Evolutionary conservation across 2,329 filamentous ascomycete species (phyloP), one percentile per base, ranked within the genome.

Genomic region (Bimuria novae-zelandiae): DNA sequence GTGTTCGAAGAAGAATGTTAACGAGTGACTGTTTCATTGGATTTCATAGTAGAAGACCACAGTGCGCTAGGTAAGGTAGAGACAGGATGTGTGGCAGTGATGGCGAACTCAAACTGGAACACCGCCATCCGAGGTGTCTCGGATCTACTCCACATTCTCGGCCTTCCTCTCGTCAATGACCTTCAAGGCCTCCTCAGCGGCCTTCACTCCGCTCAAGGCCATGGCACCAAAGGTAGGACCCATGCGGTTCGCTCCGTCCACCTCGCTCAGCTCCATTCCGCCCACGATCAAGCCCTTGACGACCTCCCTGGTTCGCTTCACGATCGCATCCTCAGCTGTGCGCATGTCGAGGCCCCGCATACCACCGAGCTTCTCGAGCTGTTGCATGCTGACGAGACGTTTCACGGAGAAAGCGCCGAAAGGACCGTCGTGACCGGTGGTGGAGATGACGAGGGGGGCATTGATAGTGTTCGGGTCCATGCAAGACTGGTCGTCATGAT

Each of bases 381-480:
- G 84, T 75, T 88, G 83, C 91, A 96, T 96, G 75, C 87, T 89
- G 42, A 95, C 92, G 35, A 96, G 87, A 43, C 92, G 85, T 84
- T 96, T 96, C 73, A 90, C 92, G 61, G 79, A 89, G 80, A 97
- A 97, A 44, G 92, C 92, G 41, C 92, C 92, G 72, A 96, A 95
- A 14, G 92, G 92, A 41, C 84, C 92, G 62, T 97, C 92, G 68
- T 97, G 92, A 45, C 92, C 92, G 0, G 92, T 96, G 21, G 92
- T 96, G 52, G 87, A 91, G 78, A 97, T 89, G 69, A 96, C 81
- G 54, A 96, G 76, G 1, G 92, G 91, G 0, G 91, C 90, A 71
- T 96, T 96, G 83, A 96, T 96, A 67, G 92, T 96, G 84, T 94
- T 96, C 63, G 92, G 92, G 75, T 96, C 92, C 92, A 96, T 96